These are phyloP conservation scores for Lachnellula hyalina DNA, from an alignment of 2,329 filamentous ascomycete genomes.

Conservation along the genomic window DNA sequence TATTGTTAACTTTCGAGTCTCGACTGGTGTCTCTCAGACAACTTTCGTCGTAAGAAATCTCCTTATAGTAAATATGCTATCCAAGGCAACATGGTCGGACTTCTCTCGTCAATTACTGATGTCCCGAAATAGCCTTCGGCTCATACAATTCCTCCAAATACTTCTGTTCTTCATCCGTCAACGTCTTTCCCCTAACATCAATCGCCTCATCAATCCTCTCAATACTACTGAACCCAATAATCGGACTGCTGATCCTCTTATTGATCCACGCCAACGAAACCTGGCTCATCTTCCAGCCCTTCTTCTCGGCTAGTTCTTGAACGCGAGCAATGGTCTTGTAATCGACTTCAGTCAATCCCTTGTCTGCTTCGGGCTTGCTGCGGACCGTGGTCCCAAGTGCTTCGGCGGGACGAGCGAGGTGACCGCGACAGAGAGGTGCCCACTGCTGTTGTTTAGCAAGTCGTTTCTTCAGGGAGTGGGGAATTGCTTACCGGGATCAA, in stretches of 20 bases:
- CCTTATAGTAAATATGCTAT: no score
- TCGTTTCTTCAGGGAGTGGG: not conserved
- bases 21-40: not conserved
- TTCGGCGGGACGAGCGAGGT: conserved; percentile 29
- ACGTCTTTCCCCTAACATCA: conserved; percentile 33
- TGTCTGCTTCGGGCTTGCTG: conserved; percentile 26
- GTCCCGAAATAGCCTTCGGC: conserved; percentile 36
- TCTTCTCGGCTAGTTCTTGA: conserved; percentile 51
- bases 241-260: conserved; percentile 42
- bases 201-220: conserved; percentile 50
- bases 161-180: conserved; percentile 47
- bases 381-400: conserved; percentile 21
- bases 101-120: conserved; percentile 12
- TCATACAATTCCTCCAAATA: conserved; percentile 51
- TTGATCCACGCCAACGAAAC: conserved; percentile 52
- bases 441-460: conserved; percentile 19
- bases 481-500: conserved; percentile 30
- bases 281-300: conserved; percentile 52
- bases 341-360: conserved; percentile 39
- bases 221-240: conserved; percentile 46
- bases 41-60: no score
- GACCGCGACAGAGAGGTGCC: conserved; percentile 32
- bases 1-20: not conserved
- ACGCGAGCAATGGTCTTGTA: conserved; percentile 48
- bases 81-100: no score